These are phyloP conservation scores for Novakomyces olei DNA, from an alignment of 805 yeast genomes.

Conservation along the genomic window DNA sequence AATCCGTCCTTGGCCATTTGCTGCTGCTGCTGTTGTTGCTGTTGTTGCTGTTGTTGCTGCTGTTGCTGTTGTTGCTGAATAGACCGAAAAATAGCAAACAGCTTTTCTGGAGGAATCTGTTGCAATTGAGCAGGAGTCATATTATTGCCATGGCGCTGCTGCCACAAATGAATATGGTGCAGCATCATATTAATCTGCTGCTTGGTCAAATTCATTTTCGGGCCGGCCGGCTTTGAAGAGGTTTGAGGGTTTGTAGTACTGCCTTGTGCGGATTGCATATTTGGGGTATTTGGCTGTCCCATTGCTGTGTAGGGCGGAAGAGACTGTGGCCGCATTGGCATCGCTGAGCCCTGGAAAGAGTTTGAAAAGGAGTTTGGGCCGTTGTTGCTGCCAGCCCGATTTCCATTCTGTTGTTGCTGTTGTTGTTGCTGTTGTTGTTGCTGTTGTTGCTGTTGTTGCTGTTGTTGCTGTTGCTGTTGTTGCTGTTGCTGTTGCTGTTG, in stretches of 20 bases:
- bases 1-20: not conserved
- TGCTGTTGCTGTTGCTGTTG: not conserved
- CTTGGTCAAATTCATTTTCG: not conserved
- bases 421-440: constrained; percentile 1
- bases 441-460: not conserved
- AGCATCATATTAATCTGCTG: constrained; percentile 1
- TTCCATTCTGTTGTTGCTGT: not conserved
- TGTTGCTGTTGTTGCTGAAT: constrained; percentile 1
- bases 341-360: no score
- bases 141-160: not conserved
- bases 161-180: not conserved
- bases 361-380: no score
- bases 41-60: constrained; percentile 1
- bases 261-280: not conserved
- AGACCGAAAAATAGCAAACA: not conserved
- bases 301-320: not conserved
- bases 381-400: not conserved
- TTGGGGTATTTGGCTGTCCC: not conserved
- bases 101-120: constrained; percentile 2
- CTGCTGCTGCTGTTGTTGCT: not conserved
- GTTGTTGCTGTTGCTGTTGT: constrained; percentile 2
- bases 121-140: not conserved
- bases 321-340: not conserved
- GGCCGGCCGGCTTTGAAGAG: not conserved
- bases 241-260: not conserved